These are phyloP conservation scores for Talaromyces wortmannii DNA, from an alignment of 495 filamentous ascomycete genomes.

Conservation along the genomic window DNA sequence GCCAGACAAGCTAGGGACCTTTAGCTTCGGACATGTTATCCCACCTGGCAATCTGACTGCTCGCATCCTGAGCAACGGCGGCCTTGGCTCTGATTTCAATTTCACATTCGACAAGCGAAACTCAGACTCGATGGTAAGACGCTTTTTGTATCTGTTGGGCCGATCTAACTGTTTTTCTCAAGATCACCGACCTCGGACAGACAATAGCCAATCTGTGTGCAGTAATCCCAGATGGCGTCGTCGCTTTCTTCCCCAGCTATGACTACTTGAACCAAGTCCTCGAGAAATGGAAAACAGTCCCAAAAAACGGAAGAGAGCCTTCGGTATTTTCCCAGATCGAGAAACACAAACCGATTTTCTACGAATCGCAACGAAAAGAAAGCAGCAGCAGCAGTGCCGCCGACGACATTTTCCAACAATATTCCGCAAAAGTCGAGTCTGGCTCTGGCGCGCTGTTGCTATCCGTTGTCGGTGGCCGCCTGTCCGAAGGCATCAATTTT, in stretches of 20 bases:
- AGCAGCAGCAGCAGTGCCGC: conserved; percentile 24
- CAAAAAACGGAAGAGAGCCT: conserved; percentile 17
- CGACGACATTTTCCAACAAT: conserved; percentile 66
- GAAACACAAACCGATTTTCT: conserved; percentile 58
- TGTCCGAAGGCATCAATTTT: conserved; percentile 98
- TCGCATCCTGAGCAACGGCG: conserved; percentile 50
- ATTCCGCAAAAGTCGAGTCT: conserved; percentile 59
- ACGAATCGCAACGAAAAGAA: conserved; percentile 49
- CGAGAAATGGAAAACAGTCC: conserved; percentile 52
- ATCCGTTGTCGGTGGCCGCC: conserved; percentile 90
- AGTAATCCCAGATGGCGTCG: conserved; percentile 79
- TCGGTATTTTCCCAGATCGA: conserved; percentile 32
- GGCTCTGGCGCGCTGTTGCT: conserved; percentile 73
- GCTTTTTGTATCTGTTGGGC: neutral
- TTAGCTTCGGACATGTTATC: conserved; percentile 94
- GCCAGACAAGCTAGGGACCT: conserved; percentile 57
- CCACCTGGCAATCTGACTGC: conserved; percentile 74
- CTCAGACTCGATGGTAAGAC: conserved; percentile 44
- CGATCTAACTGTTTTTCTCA: neutral
- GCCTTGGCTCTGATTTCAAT: conserved; percentile 60
- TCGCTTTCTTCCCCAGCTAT: conserved; percentile 97
- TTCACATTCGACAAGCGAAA: conserved; percentile 78
- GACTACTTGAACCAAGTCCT: conserved; percentile 75
- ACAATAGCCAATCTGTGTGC: conserved; percentile 64
- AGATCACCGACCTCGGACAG: conserved; percentile 71